Evolutionary conservation across 768 basidiomycete species (phyloP), one percentile per base, ranked within the genome.

Genomic region (Leccinum subgranulosum): DNA sequence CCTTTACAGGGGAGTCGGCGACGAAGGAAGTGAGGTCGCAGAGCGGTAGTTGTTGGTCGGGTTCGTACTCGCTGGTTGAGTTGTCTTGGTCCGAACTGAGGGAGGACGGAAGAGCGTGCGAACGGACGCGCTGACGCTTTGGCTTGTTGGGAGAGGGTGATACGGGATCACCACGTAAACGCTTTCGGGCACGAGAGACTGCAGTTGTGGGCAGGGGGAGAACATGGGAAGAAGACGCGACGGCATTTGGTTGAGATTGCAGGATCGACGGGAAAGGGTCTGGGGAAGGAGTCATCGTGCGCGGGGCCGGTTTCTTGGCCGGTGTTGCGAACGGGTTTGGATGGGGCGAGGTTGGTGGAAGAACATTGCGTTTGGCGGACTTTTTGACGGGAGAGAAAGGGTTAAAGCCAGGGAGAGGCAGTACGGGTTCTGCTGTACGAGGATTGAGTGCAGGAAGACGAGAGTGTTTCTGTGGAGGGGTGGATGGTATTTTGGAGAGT

Each of bases 351-450:
- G 62, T 12, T 58, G 60, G 58, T 46, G 67, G 43, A 21, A 28
- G 27, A 14, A n/a, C 36, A 31, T 21, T 6, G 57, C 14, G 63
- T 53, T 54, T 27, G 1, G 49, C 46, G 15, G 56, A 9, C 67
- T 82, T 82, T 75, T 91, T 92, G 61, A 79, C 75, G 8, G 90
- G 90, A 33, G 90, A 92, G 73, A 92, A 92, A 7, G 90, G 90
- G 66, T 92, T 92, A 62, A 81, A 86, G 1, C 80, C 75, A 12
- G 79, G 69, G 43, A 84, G 73, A 31, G 86, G 81, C 6, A 79
- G 76, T 15, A 83, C 79, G 51, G 79, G 62, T 60, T 80, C 79
- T 41, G 83, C 72, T 11, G 76, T 66, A 57, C 85, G 86, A n/a
- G 83, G 69, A 58, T 76, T 79, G 10, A 80, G 76, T 23, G 81